A percentile compares a stretch with the other conserved stretches of the same genome.
Conservation (phyloP, 139 green algal genomes). For the Ostreobium quekettii region DNA sequence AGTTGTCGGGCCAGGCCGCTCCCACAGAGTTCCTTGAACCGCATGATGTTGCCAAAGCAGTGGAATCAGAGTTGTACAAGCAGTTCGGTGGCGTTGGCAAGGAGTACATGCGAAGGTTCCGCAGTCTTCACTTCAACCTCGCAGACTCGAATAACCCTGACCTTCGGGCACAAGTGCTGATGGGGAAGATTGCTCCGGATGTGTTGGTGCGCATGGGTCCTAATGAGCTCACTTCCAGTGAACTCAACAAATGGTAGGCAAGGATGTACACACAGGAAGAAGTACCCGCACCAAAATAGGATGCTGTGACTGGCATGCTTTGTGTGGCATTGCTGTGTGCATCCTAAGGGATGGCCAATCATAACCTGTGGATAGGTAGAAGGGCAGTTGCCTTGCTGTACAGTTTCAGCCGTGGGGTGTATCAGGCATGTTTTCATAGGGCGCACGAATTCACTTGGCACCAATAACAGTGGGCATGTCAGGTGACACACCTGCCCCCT, state of each 20-base stretch:
- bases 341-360: too few relatives aligned
- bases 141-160: slow-evolving; percentile 64
- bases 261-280: too few relatives aligned
- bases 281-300: too few relatives aligned
- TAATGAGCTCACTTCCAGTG: slow-evolving; percentile 42
- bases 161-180: slow-evolving; percentile 52
- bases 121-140: slow-evolving; percentile 79
- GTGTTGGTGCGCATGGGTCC: slow-evolving; percentile 43
- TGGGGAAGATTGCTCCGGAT: slow-evolving; percentile 33
- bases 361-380: too few relatives aligned
- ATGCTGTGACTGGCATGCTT: too few relatives aligned
- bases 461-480: too few relatives aligned
- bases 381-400: too few relatives aligned
- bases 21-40: slow-evolving; percentile 15
- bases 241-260: slow-evolving; percentile 68
- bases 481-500: too few relatives aligned
- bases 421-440: too few relatives aligned
- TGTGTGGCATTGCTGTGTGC: too few relatives aligned
- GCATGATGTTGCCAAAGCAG: slow-evolving; percentile 20
- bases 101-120: slow-evolving; percentile 82
- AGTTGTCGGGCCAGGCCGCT: neutral
- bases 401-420: too few relatives aligned
- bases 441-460: too few relatives aligned
- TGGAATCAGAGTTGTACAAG: slow-evolving; percentile 43
- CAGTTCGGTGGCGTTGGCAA: slow-evolving; percentile 34